Percentiles rank a stretch among this genome's conserved stretches.
Evolutionary conservation across 208 protist genomes (phyloP).

Genomic region (Wallacemonas collosoma): DNA sequence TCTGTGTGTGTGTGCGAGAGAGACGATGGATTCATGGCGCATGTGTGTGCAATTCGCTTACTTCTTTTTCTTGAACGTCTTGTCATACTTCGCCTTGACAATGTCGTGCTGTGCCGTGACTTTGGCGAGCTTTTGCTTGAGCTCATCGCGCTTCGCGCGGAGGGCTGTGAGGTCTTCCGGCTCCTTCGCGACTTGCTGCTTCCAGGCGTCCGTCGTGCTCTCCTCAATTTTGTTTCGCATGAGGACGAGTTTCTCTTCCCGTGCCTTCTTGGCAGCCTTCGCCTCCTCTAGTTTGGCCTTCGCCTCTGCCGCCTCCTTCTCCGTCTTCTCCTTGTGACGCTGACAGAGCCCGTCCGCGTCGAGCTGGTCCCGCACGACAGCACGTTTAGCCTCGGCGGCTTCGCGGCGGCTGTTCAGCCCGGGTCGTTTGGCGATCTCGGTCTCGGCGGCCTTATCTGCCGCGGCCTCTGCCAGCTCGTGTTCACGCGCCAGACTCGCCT

Average conservation of each 20-base stretch:
- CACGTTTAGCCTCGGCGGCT: constrained; percentile 33
- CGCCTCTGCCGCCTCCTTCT: constrained; percentile 19
- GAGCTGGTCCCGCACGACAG: constrained; percentile 31
- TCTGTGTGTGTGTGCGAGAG: too few species aligned
- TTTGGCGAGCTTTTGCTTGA: constrained; percentile 23
- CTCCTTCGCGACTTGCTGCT: constrained; percentile 29
- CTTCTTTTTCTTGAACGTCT: constrained; percentile 50
- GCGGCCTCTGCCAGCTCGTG: constrained; percentile 26
- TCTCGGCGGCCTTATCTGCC: constrained; percentile 26
- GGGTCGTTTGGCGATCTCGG: constrained; percentile 19
- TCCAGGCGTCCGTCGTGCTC: constrained; percentile 33
- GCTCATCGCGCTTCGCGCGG: constrained; percentile 38
- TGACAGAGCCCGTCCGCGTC: constrained; percentile 35
- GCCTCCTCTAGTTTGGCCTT: constrained; percentile 21
- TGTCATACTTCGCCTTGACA: constrained; percentile 33
- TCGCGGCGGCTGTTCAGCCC: constrained; percentile 26
- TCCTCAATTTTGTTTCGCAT: constrained; percentile 48
- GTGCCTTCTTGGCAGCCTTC: constrained; percentile 22
- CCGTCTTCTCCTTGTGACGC: constrained; percentile 23
- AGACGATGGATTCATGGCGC: too few species aligned
- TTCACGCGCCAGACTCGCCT: constrained; percentile 21
- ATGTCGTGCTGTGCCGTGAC: constrained; percentile 6
- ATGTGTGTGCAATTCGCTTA: constrained; percentile 5
- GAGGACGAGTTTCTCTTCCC: constrained; percentile 26
- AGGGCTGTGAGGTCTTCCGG: constrained; percentile 38